phyloP scores from a whole-genome alignment of 805 yeast species.

The Lachancea thermotolerans region DNA sequence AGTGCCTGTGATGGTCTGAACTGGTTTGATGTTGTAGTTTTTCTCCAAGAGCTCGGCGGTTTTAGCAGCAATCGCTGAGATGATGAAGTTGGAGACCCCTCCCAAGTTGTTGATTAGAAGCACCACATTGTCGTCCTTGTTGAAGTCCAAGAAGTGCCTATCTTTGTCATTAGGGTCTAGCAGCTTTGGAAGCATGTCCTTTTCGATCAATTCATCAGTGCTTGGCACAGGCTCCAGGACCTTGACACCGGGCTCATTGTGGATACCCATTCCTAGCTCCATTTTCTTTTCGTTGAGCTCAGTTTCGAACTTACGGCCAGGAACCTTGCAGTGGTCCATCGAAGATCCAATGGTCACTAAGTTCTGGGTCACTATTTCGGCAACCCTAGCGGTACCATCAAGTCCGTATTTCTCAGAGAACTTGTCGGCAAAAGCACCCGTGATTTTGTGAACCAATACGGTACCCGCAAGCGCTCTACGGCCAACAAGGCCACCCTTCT shows the following conservation, averaged over 20 bases:
- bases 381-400: slow-evolving; percentile 49
- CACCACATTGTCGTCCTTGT: slow-evolving; percentile 56
- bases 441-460: slow-evolving; percentile 72
- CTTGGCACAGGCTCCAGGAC: slow-evolving; percentile 53
- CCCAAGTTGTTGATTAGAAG: slow-evolving; percentile 81
- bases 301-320: slow-evolving; percentile 62
- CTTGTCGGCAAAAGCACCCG: slow-evolving; percentile 62
- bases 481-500: slow-evolving; percentile 87
- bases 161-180: slow-evolving; percentile 61
- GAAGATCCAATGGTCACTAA: slow-evolving; percentile 86
- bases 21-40: slow-evolving; percentile 53
- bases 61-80: slow-evolving; percentile 63
- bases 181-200: slow-evolving; percentile 54
- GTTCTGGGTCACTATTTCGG: slow-evolving; percentile 52
- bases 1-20: slow-evolving; percentile 64
- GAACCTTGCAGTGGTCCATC: slow-evolving; percentile 82
- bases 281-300: slow-evolving; percentile 54
- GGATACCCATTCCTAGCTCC: slow-evolving; percentile 94
- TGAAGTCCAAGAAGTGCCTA: slow-evolving; percentile 72
- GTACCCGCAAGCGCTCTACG: slow-evolving; percentile 95
- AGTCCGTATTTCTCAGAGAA: slow-evolving; percentile 39
- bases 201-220: slow-evolving; percentile 50
- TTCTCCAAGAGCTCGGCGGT: slow-evolving; percentile 47
- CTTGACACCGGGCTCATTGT: slow-evolving; percentile 84
- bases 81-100: slow-evolving; percentile 76